phyloP scores from a whole-genome alignment of 345 rosid genomes.

The Turnera subulata region DNA sequence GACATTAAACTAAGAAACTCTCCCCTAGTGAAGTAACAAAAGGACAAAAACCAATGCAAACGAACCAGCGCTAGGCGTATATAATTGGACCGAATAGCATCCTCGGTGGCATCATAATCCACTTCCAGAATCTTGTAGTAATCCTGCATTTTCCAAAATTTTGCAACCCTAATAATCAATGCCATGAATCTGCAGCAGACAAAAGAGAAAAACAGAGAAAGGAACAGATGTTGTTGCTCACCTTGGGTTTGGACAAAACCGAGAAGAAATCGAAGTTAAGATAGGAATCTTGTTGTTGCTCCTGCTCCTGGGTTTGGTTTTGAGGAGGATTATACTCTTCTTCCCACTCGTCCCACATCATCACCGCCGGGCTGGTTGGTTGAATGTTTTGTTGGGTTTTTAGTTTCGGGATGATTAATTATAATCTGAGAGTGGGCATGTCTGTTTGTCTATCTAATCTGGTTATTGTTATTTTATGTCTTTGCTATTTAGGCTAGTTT shows the following conservation, averaged over 20 bases:
- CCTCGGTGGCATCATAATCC: constrained; percentile 76
- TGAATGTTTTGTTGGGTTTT: no score
- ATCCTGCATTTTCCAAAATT: constrained; percentile 41
- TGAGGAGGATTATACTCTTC: constrained; percentile 5
- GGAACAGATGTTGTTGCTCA: constrained; percentile 5
- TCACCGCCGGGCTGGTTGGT: constrained; percentile 21
- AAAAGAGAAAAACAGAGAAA: neutral
- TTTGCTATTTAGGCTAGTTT: no score
- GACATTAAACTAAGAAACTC: neutral
- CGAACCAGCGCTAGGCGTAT: constrained; percentile 91
- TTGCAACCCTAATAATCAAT: no score
- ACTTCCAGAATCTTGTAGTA: constrained; percentile 83
- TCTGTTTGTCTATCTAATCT: no score
- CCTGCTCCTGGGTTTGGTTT: constrained; percentile 12
- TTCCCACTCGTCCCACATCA: constrained; percentile 47
- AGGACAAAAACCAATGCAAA: neutral
- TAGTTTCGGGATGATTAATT: no score
- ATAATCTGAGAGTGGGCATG: no score
- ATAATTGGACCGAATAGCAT: constrained; percentile 81
- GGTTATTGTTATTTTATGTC: no score
- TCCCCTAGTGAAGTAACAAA: neutral
- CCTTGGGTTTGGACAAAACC: constrained; percentile 64
- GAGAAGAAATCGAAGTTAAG: constrained; percentile 64
- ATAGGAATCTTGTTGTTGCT: constrained; percentile 31
- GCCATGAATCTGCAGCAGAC: neutral